These are phyloP conservation scores for Paratrypanosoma confusum DNA, from an alignment of 208 protist genomes.

Conservation along the genomic window DNA sequence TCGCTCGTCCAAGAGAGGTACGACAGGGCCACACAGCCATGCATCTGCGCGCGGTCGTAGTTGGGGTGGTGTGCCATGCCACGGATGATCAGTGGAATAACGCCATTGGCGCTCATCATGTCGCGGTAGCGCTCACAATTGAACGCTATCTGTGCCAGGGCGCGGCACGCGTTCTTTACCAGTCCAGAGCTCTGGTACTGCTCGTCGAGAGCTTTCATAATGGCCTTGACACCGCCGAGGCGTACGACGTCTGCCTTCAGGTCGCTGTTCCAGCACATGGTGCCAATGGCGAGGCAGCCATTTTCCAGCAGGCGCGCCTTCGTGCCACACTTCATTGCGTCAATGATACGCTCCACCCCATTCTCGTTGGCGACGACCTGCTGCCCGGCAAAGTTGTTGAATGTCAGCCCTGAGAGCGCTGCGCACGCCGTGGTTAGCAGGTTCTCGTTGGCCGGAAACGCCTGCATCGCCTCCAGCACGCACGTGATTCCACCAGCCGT, in stretches of 20 bases:
- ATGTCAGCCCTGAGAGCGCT: constrained; percentile 75
- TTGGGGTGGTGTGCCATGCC: constrained; percentile 77
- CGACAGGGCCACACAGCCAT: constrained; percentile 84
- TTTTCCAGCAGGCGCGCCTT: constrained; percentile 79
- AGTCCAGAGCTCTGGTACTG: constrained; percentile 71
- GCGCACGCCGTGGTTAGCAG: constrained; percentile 75
- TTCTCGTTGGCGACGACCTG: constrained; percentile 66
- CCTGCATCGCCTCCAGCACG: constrained; percentile 72
- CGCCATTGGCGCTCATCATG: constrained; percentile 72
- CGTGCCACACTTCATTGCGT: constrained; percentile 67
- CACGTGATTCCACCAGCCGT: constrained; percentile 54
- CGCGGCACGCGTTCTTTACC: constrained; percentile 84
- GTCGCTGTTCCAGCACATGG: constrained; percentile 88
- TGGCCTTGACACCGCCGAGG: constrained; percentile 59
- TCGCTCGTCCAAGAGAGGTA: constrained; percentile 88
- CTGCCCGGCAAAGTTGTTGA: constrained; percentile 77
- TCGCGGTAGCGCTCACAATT: constrained; percentile 82
- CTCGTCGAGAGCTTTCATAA: constrained; percentile 72
- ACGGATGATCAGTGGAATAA: constrained; percentile 76
- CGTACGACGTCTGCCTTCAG: constrained; percentile 82
- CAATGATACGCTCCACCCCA: constrained; percentile 63
- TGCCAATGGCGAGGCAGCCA: constrained; percentile 78
- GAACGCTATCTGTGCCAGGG: constrained; percentile 82
- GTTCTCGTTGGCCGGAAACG: constrained; percentile 67
- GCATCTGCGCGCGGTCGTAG: constrained; percentile 84